Base-by-base conservation (phyloP, 2,329 filamentous ascomycete species). In the Fusarium sororula region DNA sequence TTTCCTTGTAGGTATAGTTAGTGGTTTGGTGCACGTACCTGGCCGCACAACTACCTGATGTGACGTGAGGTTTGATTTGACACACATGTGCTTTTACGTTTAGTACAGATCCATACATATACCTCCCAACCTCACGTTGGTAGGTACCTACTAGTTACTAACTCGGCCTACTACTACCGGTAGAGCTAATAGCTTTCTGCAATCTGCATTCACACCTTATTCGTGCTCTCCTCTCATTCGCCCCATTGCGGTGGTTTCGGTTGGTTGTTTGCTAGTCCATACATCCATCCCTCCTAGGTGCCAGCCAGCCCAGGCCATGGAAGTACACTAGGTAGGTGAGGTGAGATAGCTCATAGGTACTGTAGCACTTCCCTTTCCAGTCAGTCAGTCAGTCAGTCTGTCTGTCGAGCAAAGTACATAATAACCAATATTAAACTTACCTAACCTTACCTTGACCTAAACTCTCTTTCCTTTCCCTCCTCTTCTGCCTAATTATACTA, bases 251-350 rank as follows among this genome's bases (percentile, higher is more conserved):
- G 35, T 65, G 47, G 63, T 74, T 72, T 74, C 58, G 72, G 72
- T 72, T 74, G 71, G 72, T 53, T 57, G 68, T 74, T 56, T 57
- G 56, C 74, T 74, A 74, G 72, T 63, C 70, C 60, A 45, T 61
- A 72, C 59, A 42, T 56, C 64, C 56, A 51, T 50, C n/a, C 30
- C 67, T 72, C 56, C 62, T 56, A 62, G 54, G 28, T 68, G 63
- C 39, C 35, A 17, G 28, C 38, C 50, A 54, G 47, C 17, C 41
- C 41, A 67, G 44, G 44, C 61, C 50, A 54, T 26, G 48, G 22
- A 54, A 35, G 45, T 48, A 30, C 26, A 35, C 32, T 37, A 37
- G 17, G 35, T 37, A 28, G 32, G 32, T 37, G 32, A 51, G 30
- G 48, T 51, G 48, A 48, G 68, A 65, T 68, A 69, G 66, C 41